phyloP scores from a whole-genome alignment of 2,329 filamentous ascomycete genomes.

The Dothiorella sarmentorum region DNA sequence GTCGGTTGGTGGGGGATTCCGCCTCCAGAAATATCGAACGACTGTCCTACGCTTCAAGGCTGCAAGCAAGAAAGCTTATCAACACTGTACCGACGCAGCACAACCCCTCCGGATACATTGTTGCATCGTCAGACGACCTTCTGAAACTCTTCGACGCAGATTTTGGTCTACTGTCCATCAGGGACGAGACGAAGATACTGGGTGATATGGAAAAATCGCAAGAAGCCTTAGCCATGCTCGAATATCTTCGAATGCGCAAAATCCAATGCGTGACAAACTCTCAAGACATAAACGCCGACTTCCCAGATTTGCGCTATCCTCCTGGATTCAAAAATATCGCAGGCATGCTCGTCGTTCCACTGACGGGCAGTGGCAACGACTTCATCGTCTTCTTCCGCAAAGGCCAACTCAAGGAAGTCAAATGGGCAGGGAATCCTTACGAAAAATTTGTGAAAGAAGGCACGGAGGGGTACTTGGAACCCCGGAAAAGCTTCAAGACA shows the following conservation, averaged over 20 bases:
- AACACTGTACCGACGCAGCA: conserved; percentile 77
- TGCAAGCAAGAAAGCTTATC: conserved; percentile 84
- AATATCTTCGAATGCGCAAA: conserved; percentile 74
- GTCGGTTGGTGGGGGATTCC: conserved; percentile 78
- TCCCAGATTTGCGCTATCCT: conserved; percentile 74
- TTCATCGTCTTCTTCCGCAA: conserved; percentile 92
- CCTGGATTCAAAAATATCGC: conserved; percentile 77
- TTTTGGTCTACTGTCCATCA: conserved; percentile 78
- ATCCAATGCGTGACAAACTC: conserved; percentile 74
- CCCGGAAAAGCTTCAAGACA: conserved; percentile 71
- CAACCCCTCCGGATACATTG: conserved; percentile 85
- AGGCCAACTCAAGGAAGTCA: conserved; percentile 70
- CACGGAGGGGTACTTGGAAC: conserved; percentile 71
- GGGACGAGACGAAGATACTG: conserved; percentile 83
- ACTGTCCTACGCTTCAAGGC: conserved; percentile 76
- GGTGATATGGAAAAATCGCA: conserved; percentile 72
- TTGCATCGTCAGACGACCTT: conserved; percentile 82
- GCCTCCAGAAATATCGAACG: conserved; percentile 85
- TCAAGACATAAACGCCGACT: conserved; percentile 71
- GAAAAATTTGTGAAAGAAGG: conserved; percentile 72
- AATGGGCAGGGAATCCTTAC: conserved; percentile 84
- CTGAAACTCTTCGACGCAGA: conserved; percentile 83
- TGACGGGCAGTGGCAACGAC: conserved; percentile 71
- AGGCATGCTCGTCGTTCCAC: conserved; percentile 75
- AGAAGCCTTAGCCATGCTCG: conserved; percentile 77